Evolutionary conservation across 2,329 filamentous ascomycete genomes (phyloP), one percentile per base, ranked within the genome.

Genomic region (Sclerotinia spermophila): DNA sequence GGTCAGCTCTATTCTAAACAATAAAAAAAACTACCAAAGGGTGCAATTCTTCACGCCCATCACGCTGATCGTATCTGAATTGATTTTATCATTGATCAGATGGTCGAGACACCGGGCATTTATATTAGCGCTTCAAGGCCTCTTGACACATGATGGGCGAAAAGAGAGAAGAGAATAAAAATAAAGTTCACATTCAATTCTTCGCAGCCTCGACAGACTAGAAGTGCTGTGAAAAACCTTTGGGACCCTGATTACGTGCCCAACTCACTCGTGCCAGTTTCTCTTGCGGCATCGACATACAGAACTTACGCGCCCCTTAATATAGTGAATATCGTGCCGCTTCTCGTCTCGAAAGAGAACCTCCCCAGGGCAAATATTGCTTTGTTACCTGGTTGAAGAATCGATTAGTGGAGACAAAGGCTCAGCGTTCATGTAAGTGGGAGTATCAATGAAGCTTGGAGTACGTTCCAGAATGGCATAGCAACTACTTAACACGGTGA

Each of bases 11-110:
- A 24, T 97, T 92, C 92, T 86, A 88, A 71, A 95, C 97, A 75
- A 86, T 97, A 10, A 86, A 89, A 69, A 69, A 86, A 83, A 71
- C 92, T 97, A 91, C 95, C 95, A 53, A 97, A 97, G 81, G 95
- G 94, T 24, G 85, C 89, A 15, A 83, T 96, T n/a, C 82, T 96
- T 72, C 94, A 97, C 81, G 92, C 92, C 60, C 94, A 97, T 80
- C 82, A 96, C 76, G 92, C 95, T 78, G 92, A 94, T 76, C 96
- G 95, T 88, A 90, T 96, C 66, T 91, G 96, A 79, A 87, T 93
- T 73, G 90, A 92, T 77, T 96, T 89, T 83, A 82, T 96, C 5
- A 84, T 96, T 56, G 85, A 89, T 8, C 84, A 90, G 77, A 87
- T 91, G 0, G 84, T 97, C 72, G 82, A 84, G n/a, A 90, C 88